Evolutionary conservation across 208 protist species (phyloP), one percentile per base, ranked within the genome.

Genomic region (Crithidia brevicula): DNA sequence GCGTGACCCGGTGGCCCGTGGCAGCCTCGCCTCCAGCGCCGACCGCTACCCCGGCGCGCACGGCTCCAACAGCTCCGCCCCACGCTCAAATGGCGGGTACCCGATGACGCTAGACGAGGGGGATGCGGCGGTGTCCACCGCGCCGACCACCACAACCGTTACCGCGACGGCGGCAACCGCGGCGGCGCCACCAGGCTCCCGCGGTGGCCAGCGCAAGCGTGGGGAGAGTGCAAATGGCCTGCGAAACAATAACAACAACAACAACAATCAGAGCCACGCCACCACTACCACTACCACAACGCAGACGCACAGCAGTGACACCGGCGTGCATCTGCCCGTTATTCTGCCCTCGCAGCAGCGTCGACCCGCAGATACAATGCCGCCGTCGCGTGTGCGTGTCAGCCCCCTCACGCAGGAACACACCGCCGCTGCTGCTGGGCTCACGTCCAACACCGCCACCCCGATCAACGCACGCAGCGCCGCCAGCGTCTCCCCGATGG

Each of bases 321-420:
- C 27, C 3, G 51, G 7, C 28, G 31, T 42, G 51, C 59, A 54
- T 13, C 45, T 65, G 46, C 59, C 59, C 31, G 59, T 65, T 0
- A 65, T 65, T 18, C 2, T 54, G 31, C 59, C 59, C 13, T 38
- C 59, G n/a, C 53, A 71, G 53, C 53, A 63, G 53, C 65, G 56
- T 8, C 36, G 65, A 10, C 36, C 36, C 33, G 57, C 33, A 31
- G 40, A 59, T 10, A 38, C 33, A 23, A 50, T 62, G 38, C 33
- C 61, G 31, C 52, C 49, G 38, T 30, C 60, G 2, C 50, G 43
- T 47, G 68, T 46, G 42, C 42, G 31, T 5, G 50, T 57, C 10
- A 56, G 53, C 25, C 60, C 33, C 38, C 45, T 27, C 20, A 56
- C n/a, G 31, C 27, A 59, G 22, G 52, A 60, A 13, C 36, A 40